Evolutionary conservation across 2,329 filamentous ascomycete species (phyloP).

Genomic region (Sclerotiophoma versabilis): DNA sequence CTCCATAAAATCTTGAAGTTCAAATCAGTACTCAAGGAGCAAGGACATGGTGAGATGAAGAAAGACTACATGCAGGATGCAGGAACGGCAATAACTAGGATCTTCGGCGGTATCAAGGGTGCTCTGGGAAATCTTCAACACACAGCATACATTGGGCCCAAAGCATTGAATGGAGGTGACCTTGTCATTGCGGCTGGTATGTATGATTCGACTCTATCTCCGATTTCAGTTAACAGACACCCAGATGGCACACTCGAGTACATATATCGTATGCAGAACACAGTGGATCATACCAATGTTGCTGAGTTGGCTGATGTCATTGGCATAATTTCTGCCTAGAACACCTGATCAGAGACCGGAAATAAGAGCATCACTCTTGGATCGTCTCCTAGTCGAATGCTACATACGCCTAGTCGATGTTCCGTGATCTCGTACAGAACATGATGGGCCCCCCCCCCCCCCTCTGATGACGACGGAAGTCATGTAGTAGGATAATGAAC

Average conservation of each 20-base stretch:
- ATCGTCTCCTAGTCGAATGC: too few species aligned
- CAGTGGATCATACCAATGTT: conserved; percentile 33
- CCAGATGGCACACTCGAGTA: conserved; percentile 32
- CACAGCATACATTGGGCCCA: conserved; percentile 29
- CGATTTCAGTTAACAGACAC: neutral
- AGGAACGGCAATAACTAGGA: conserved; percentile 19
- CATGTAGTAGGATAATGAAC: too few species aligned
- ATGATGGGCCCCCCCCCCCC: too few species aligned
- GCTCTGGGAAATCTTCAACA: conserved; percentile 27
- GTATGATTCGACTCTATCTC: neutral
- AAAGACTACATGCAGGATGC: conserved; percentile 34
- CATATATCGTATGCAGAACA: conserved; percentile 38
- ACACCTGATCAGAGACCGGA: too few species aligned
- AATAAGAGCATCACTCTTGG: too few species aligned
- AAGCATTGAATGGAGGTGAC: conserved; percentile 34
- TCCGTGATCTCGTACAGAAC: too few species aligned
- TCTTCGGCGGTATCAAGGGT: conserved; percentile 29
- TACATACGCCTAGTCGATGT: too few species aligned
- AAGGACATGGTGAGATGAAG: conserved; percentile 17
- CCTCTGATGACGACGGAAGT: too few species aligned
- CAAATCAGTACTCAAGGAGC: conserved; percentile 27
- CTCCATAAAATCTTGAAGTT: conserved; percentile 33
- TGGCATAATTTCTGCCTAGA: neutral
- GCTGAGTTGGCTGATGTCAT: conserved; percentile 18
- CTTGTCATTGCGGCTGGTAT: conserved; percentile 27